Evolutionary conservation across 139 green algal species (phyloP).

Genomic region (Volvox reticuliferus): DNA sequence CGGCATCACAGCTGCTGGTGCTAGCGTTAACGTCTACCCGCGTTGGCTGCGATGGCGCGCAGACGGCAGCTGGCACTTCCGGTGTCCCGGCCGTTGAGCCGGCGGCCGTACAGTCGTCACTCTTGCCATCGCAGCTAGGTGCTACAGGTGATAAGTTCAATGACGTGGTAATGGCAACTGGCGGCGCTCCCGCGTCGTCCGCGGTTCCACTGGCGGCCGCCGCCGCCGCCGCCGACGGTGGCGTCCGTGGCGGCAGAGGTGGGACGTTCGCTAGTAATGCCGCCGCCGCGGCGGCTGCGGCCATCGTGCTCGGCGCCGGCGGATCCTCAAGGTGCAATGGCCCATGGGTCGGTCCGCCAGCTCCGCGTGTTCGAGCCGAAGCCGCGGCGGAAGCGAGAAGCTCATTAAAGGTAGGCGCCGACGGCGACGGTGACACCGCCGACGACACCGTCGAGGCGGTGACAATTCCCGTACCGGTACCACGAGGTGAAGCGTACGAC

Average conservation of each 20-base stretch:
- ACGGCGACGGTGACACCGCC: background rate
- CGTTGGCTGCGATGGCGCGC: background rate
- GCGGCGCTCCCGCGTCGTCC: background rate
- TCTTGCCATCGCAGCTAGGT: background rate
- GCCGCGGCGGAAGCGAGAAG: constrained; percentile 28
- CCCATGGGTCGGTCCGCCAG: constrained; percentile 18
- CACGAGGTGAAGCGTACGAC: constrained; percentile 1
- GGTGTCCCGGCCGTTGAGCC: background rate
- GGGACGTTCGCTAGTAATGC: constrained; percentile 31
- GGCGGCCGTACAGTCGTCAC: background rate
- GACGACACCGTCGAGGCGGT: background rate
- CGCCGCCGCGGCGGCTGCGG: constrained; percentile 13
- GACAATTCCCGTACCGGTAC: background rate
- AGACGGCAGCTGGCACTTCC: background rate
- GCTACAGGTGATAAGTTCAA: background rate
- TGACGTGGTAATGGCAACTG: background rate
- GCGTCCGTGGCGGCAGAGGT: background rate
- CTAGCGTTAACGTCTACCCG: background rate
- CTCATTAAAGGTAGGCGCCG: constrained; percentile 32
- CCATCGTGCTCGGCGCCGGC: background rate
- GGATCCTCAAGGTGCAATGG: background rate
- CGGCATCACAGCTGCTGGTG: background rate
- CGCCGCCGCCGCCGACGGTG: background rate
- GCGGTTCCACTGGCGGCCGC: background rate
- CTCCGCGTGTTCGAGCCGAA: constrained; percentile 9